Evolutionary conservation across 345 rosid species (phyloP), one percentile per base, ranked within the genome.

Genomic region (Moricandia moricandioides): DNA sequence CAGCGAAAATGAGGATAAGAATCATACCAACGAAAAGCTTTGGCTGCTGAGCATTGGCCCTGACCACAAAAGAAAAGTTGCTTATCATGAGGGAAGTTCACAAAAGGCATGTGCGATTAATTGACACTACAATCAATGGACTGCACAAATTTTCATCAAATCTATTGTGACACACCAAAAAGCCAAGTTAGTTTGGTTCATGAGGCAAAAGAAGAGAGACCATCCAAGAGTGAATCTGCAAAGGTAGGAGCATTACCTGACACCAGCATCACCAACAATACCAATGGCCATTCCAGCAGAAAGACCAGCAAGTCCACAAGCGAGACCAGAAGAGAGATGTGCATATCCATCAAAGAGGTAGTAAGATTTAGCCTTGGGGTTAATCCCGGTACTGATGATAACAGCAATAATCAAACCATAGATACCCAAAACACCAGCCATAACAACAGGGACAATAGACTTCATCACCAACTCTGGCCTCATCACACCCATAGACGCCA

Each of bases 231-330:
- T 21, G 24, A 21, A 21, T 21, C 24, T 21, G 24, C 24, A 21
- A 21, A 21, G 24, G 24, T 21, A 21, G 24, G 24, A 21, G 2
- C 31, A 29, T n/a, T 85, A 87, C 98, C 98, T 88, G 73, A 92
- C 98, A 70, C 98, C 98, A 13, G 98, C 98, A 83, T 92, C 98
- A 63, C 98, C 98, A 54, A 92, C 98, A 1, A 92, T 90, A 64
- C 98, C 98, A 70, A 92, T 92, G 55, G 98, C 96, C 98, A 92
- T 92, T 62, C 98, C 98, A 71, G 98, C 96, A 16, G 98, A 88
- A 60, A 92, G 94, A 34, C 98, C 98, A 55, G 96, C 96, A 69
- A 92, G 98, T 1, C 98, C 98, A 83, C 98, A 92, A 82, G 98
- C 88, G 52, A 92, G 92, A 63, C 98, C 98, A 27, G 96, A 92